Percentiles rank a stretch among this genome's conserved stretches.
Evolutionary conservation across 2,329 filamentous ascomycete species (phyloP).

Genomic region (Trichoderma pleuroti): DNA sequence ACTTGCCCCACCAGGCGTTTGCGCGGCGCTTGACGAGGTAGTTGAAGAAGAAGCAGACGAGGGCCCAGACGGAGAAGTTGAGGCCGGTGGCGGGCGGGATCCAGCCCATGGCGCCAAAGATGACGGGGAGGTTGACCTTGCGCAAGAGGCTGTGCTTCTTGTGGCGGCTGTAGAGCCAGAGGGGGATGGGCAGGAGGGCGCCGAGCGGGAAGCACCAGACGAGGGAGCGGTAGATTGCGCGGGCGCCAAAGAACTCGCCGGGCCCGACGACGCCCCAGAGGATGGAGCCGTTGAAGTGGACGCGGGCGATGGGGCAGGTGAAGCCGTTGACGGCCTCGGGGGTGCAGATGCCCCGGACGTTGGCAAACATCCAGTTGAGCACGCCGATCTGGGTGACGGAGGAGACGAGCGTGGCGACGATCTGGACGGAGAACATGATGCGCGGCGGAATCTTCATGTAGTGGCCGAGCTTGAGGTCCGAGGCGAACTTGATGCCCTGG

Average conservation of each 20-base stretch:
- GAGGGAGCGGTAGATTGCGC: constrained; percentile 69
- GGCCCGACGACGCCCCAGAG: constrained; percentile 88
- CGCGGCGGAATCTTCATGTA: constrained; percentile 84
- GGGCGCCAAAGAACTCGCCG: constrained; percentile 73
- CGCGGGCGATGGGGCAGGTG: constrained; percentile 79
- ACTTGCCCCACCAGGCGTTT: constrained; percentile 81
- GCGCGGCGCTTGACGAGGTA: constrained; percentile 66
- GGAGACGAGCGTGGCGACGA: constrained; percentile 70
- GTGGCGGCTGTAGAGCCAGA: constrained; percentile 68
- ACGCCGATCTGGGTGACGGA: constrained; percentile 79
- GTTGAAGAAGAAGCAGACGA: constrained; percentile 85
- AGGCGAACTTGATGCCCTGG: constrained; percentile 84
- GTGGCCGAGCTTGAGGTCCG: constrained; percentile 81
- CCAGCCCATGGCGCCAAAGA: constrained; percentile 80
- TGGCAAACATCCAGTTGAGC: constrained; percentile 84
- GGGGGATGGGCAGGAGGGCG: constrained; percentile 66
- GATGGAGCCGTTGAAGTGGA: constrained; percentile 87
- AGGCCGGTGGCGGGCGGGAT: constrained; percentile 83
- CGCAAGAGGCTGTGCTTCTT: constrained; percentile 61
- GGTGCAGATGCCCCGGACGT: constrained; percentile 75
- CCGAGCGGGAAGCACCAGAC: constrained; percentile 81
- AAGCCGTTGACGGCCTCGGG: constrained; percentile 79
- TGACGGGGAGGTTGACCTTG: constrained; percentile 76
- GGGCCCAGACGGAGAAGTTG: constrained; percentile 83
- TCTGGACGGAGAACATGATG: constrained; percentile 75